A percentile compares a stretch with the other conserved stretches of the same genome.
Evolutionary conservation across 768 basidiomycete species (phyloP).

Genomic region (Phanerodontia chrysosporium): DNA sequence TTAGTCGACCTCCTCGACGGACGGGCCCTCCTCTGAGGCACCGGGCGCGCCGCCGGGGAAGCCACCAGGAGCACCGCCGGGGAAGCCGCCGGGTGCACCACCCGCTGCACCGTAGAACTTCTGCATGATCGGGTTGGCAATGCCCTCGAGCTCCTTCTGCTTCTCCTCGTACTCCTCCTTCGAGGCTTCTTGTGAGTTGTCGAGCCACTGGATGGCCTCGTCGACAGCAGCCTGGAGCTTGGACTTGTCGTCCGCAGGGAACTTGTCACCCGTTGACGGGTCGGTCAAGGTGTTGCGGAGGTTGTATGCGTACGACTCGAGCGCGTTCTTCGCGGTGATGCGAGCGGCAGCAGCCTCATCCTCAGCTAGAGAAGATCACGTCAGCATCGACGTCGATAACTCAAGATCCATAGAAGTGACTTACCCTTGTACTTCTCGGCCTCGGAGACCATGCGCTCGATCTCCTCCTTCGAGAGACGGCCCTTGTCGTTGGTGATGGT

Average conservation of each 20-base stretch:
- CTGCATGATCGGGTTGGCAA: conserved; percentile 74
- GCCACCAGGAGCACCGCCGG: conserved; percentile 63
- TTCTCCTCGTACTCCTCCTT: conserved; percentile 92
- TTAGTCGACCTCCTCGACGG: conserved; percentile 89
- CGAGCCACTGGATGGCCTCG: conserved; percentile 84
- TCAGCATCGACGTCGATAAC: conserved; percentile 11
- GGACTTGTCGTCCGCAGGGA: conserved; percentile 80
- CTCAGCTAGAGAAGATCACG: conserved; percentile 48
- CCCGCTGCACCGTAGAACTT: conserved; percentile 63
- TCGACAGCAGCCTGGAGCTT: conserved; percentile 80
- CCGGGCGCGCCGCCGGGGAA: conserved; percentile 55
- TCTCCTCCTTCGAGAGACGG: conserved; percentile 94
- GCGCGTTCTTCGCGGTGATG: conserved; percentile 82
- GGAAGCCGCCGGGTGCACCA: conserved; percentile 44
- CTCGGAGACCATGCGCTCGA: conserved; percentile 94
- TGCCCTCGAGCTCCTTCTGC: conserved; percentile 87
- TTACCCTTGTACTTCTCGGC: conserved; percentile 88
- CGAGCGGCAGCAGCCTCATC: conserved; percentile 83
- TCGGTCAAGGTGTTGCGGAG: conserved; percentile 85
- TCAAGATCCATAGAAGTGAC: conserved; percentile 22
- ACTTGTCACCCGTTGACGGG: conserved; percentile 84
- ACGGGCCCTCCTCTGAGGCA: conserved; percentile 74
- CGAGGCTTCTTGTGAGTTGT: conserved; percentile 80
- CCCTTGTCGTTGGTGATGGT: conserved; percentile 97
- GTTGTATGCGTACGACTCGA: conserved; percentile 95